Conservation (phyloP, 768 basidiomycete genomes). For the Pisolithus marmoratus region DNA sequence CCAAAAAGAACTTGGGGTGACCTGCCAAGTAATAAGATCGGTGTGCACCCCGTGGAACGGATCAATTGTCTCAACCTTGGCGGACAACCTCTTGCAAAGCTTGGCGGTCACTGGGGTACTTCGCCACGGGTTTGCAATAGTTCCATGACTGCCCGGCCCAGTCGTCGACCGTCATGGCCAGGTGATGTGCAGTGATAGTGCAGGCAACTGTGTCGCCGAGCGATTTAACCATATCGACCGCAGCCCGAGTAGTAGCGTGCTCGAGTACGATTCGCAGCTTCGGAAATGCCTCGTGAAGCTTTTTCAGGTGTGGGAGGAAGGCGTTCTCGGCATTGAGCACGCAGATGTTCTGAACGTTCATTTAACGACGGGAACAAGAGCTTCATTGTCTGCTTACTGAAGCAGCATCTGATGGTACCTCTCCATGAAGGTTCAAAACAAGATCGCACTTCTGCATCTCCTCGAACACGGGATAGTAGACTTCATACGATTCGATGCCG, state of each 20-base stretch:
- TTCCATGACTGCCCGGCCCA: constrained; percentile 95
- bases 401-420: constrained; percentile 81
- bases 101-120: constrained; percentile 86
- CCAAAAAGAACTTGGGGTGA: constrained; percentile 93
- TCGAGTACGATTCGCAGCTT: constrained; percentile 91
- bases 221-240: constrained; percentile 78
- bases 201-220: constrained; percentile 84
- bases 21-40: constrained; percentile 33
- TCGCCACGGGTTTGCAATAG: constrained; percentile 98
- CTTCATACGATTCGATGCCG: constrained; percentile 93
- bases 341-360: constrained; percentile 64
- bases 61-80: constrained; percentile 46
- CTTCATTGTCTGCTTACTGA: constrained; percentile 34
- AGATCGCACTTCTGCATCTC: constrained; percentile 92
- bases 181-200: constrained; percentile 96
- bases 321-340: constrained; percentile 88
- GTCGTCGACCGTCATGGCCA: constrained; percentile 89
- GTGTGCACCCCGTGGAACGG: background rate
- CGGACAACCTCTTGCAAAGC: constrained; percentile 74
- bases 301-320: constrained; percentile 83
- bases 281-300: constrained; percentile 81
- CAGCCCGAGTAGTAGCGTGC: constrained; percentile 91
- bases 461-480: constrained; percentile 89
- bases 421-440: constrained; percentile 96
- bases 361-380: background rate